phyloP scores from a whole-genome alignment of 2,329 filamentous ascomycete genomes.

The Penicillium fuscoglaucum region DNA sequence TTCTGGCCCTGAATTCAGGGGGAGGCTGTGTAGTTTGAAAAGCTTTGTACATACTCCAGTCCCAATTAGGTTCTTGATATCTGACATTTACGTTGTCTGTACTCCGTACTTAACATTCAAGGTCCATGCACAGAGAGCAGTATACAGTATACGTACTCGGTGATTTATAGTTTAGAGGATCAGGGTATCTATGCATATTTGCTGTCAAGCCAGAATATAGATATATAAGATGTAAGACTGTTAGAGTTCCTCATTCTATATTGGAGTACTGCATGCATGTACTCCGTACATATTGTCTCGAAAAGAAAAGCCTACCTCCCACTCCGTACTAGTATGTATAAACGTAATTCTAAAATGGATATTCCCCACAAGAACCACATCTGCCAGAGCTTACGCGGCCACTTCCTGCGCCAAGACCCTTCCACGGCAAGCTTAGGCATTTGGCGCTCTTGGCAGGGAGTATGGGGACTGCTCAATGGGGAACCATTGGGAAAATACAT shows the following conservation, averaged over 20 bases:
- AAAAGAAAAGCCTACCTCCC: not conserved
- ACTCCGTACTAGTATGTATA: not conserved
- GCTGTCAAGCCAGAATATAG: not conserved
- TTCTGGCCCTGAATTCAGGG: slow-evolving; percentile 22
- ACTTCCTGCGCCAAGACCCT: slow-evolving; percentile 25
- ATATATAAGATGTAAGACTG: not conserved
- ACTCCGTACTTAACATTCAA: not conserved
- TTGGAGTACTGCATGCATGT: not conserved
- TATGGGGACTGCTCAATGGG: not conserved
- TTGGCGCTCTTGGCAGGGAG: slow-evolving; percentile 23
- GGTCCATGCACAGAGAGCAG: not conserved
- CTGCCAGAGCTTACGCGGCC: slow-evolving; percentile 26
- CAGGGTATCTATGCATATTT: not conserved
- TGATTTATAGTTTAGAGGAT: not conserved
- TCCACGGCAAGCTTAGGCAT: slow-evolving; percentile 29
- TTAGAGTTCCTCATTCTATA: not conserved
- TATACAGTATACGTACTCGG: not conserved
- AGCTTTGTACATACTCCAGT: slow-evolving; percentile 8
- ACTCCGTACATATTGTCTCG: not conserved
- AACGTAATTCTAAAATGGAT: not conserved
- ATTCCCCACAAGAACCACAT: slow-evolving; percentile 22
- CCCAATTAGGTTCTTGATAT: not conserved
- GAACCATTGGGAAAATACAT: not conserved
- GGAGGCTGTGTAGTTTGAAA: slow-evolving; percentile 26
- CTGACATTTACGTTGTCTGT: not conserved